Conservation (phyloP, 257 asterid species). For the Solanum pimpinellifolium region DNA sequence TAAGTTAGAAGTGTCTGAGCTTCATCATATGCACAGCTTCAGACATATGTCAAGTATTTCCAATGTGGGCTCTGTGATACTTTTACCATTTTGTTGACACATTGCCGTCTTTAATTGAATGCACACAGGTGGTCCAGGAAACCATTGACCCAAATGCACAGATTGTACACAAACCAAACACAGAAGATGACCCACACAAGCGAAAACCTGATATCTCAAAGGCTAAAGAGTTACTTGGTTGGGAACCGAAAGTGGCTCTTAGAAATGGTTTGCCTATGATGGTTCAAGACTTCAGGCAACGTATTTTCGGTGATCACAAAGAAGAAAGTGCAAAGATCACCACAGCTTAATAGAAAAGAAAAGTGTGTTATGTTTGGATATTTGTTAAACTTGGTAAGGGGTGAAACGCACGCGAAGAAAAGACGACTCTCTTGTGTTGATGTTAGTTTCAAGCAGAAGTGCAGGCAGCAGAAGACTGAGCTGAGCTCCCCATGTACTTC, state of each 20-base stretch:
- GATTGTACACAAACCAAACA: slow-evolving; percentile 81
- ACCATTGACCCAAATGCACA: slow-evolving; percentile 83
- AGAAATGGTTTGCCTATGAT: slow-evolving; percentile 85
- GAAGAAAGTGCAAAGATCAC: slow-evolving; percentile 14
- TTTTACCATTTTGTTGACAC: background rate
- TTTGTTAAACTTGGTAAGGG: background rate
- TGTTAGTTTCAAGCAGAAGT: background rate
- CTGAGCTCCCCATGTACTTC: background rate
- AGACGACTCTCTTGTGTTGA: background rate
- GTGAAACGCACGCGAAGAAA: background rate
- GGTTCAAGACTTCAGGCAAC: slow-evolving; percentile 87
- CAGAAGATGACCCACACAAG: slow-evolving; percentile 97
- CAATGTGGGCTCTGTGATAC: background rate
- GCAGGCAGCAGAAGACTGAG: background rate
- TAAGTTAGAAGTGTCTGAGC: background rate
- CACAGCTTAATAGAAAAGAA: background rate
- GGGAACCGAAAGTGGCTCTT: slow-evolving; percentile 90
- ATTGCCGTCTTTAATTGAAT: background rate
- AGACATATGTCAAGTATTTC: background rate
- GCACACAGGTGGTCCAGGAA: slow-evolving; percentile 78
- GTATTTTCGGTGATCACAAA: slow-evolving; percentile 82
- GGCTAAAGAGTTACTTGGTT: slow-evolving; percentile 79
- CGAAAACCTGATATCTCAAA: slow-evolving; percentile 84
- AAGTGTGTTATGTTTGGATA: background rate
- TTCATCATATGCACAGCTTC: background rate